Evolutionary conservation across 2,329 filamentous ascomycete species (phyloP).

Genomic region (Falciphora oryzae): DNA sequence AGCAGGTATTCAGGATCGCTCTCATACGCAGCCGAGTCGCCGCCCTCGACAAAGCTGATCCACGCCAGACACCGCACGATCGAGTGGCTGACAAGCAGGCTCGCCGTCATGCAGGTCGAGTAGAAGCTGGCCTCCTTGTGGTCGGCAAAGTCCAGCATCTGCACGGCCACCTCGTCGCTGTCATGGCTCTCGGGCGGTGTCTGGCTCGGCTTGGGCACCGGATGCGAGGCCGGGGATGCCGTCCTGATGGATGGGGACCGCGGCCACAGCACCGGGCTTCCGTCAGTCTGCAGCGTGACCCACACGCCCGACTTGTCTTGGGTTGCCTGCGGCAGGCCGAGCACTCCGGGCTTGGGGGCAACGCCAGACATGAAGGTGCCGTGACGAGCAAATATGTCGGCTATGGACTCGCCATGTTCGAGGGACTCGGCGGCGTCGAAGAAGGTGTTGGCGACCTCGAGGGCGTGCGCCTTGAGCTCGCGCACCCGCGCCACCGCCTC

Average conservation of each 20-base stretch:
- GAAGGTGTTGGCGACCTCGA: neutral
- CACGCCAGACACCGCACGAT: constrained; percentile 2
- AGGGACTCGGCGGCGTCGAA: neutral
- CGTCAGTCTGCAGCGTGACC: neutral
- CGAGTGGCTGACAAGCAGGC: neutral
- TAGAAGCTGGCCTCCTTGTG: constrained; percentile 8
- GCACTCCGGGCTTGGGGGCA: neutral
- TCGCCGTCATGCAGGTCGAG: neutral
- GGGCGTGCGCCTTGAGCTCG: neutral
- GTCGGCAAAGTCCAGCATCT: neutral
- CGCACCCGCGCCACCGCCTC: neutral
- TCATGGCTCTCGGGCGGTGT: neutral
- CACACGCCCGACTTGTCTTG: too few species aligned
- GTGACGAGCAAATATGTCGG: neutral
- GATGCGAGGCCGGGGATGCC: neutral
- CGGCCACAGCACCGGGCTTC: neutral
- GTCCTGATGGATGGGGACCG: neutral
- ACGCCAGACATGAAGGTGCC: neutral
- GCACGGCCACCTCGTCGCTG: neutral
- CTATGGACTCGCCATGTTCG: neutral
- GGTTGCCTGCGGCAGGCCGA: neutral
- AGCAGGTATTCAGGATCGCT: neutral
- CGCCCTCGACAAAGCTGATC: neutral
- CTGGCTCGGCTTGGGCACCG: too few species aligned
- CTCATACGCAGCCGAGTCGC: neutral